These are phyloP conservation scores for Nitzschia sp. DNA, from an alignment of 108 stramenopile genomes.

Conservation along the genomic window DNA sequence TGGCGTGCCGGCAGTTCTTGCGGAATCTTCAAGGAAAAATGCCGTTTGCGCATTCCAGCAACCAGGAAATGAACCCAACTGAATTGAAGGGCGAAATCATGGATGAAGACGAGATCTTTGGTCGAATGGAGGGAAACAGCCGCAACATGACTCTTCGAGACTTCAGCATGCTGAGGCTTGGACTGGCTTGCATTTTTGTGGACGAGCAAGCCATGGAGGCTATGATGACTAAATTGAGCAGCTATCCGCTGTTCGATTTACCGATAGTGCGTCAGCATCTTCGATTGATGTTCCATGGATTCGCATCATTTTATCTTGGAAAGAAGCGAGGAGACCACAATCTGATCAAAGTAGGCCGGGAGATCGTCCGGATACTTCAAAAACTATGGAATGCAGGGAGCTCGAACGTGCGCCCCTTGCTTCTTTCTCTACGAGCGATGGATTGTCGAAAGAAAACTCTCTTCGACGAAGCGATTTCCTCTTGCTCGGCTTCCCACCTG, in stretches of 20 bases:
- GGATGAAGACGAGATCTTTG: slow-evolving; percentile 24
- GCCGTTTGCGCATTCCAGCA: background rate
- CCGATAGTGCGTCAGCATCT: slow-evolving; percentile 19
- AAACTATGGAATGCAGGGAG: slow-evolving; percentile 23
- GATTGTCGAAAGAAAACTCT: slow-evolving; percentile 11
- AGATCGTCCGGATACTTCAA: slow-evolving; percentile 3
- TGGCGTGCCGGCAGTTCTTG: slow-evolving; percentile 23
- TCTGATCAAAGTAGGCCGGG: background rate
- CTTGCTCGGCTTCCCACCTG: slow-evolving; percentile 10
- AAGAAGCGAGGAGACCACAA: slow-evolving; percentile 1
- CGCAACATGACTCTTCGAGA: slow-evolving; percentile 37
- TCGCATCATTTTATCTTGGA: slow-evolving; percentile 19
- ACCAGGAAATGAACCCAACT: slow-evolving; percentile 2
- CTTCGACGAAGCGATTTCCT: slow-evolving; percentile 27
- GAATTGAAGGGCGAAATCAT: slow-evolving; percentile 21
- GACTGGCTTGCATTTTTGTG: slow-evolving; percentile 30
- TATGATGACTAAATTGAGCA: slow-evolving; percentile 28
- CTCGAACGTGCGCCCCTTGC: slow-evolving; percentile 24
- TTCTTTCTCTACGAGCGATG: slow-evolving; percentile 27
- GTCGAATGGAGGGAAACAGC: slow-evolving; percentile 19
- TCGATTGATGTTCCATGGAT: slow-evolving; percentile 26
- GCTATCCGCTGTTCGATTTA: slow-evolving; percentile 33
- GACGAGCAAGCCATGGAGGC: slow-evolving; percentile 25
- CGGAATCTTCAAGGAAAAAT: slow-evolving; percentile 21
- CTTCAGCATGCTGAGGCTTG: slow-evolving; percentile 21